phyloP scores from a whole-genome alignment of 495 filamentous ascomycete species.

The Penicillium atrosanguineum region DNA sequence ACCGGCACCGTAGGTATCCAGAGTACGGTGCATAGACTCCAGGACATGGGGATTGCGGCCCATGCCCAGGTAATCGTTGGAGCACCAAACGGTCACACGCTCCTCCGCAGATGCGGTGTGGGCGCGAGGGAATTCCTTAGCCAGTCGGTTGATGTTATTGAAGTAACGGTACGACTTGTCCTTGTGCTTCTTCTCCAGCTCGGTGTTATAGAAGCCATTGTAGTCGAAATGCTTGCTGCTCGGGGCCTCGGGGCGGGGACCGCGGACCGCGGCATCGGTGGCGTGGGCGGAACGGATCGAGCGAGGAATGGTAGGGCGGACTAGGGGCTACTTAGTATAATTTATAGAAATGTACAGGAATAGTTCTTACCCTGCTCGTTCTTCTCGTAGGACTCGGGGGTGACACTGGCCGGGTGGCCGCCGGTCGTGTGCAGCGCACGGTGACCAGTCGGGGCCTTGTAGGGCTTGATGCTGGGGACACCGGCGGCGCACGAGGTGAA shows the following conservation, averaged over 20 bases:
- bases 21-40: conserved; percentile 87
- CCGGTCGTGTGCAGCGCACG: conserved; percentile 79
- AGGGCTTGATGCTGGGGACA: conserved; percentile 32
- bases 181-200: conserved; percentile 98
- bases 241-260: conserved; percentile 44
- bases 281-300: conserved; percentile 30
- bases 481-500: conserved; percentile 43
- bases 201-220: conserved; percentile 78
- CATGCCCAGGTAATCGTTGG: conserved; percentile 98
- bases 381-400: conserved; percentile 57
- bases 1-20: conserved; percentile 92
- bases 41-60: conserved; percentile 85
- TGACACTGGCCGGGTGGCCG: conserved; percentile 69
- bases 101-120: conserved; percentile 84
- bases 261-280: conserved; percentile 27
- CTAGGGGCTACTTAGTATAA: conserved; percentile 17
- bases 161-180: conserved; percentile 99
- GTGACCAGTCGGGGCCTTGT: conserved; percentile 42
- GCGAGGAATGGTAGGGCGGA: conserved; percentile 24
- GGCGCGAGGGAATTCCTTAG: conserved; percentile 92
- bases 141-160: conserved; percentile 99
- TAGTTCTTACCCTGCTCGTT: conserved; percentile 55
- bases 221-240: conserved; percentile 73
- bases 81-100: conserved; percentile 97
- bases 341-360: background rate